Percentiles rank a stretch among this genome's conserved stretches.
Conservation (phyloP, 164 flowering plant species). For the Cinnamomum chago region DNA sequence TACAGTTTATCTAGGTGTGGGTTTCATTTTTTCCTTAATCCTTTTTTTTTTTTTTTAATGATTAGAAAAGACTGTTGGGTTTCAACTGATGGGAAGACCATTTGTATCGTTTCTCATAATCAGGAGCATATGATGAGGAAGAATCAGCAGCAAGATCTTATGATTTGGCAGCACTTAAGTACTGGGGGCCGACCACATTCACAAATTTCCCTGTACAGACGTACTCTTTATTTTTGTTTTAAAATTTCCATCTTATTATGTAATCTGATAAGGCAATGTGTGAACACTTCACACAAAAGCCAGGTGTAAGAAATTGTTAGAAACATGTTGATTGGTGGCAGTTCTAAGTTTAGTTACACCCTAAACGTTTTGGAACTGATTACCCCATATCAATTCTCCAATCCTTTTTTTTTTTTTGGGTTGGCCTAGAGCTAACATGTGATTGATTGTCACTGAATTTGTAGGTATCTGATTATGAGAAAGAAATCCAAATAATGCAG, state of each 20-base stretch:
- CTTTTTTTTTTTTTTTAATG: neutral
- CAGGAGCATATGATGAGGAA: conserved; percentile 69
- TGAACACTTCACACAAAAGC: neutral
- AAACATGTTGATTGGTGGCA: neutral
- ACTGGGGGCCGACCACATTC: conserved; percentile 57
- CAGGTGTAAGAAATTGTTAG: neutral
- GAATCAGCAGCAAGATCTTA: conserved; percentile 71
- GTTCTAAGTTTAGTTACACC: neutral
- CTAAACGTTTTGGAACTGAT: neutral
- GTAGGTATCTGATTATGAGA: conserved; percentile 46
- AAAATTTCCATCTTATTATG: neutral
- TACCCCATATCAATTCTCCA: neutral
- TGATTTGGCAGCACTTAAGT: conserved; percentile 62
- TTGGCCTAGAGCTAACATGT: neutral
- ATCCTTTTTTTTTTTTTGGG: too few relatives aligned
- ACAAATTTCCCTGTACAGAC: conserved; percentile 47
- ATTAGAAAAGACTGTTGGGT: neutral
- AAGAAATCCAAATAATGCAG: conserved; percentile 49
- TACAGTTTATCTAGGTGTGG: conserved; percentile 44
- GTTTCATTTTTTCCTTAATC: neutral
- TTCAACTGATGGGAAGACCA: neutral
- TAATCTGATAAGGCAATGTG: neutral
- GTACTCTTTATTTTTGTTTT: neutral
- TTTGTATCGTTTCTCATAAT: neutral
- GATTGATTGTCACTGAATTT: neutral